These are phyloP conservation scores for Amaranthus palmeri DNA, from an alignment of 148 eudicot genomes.

Conservation along the genomic window DNA sequence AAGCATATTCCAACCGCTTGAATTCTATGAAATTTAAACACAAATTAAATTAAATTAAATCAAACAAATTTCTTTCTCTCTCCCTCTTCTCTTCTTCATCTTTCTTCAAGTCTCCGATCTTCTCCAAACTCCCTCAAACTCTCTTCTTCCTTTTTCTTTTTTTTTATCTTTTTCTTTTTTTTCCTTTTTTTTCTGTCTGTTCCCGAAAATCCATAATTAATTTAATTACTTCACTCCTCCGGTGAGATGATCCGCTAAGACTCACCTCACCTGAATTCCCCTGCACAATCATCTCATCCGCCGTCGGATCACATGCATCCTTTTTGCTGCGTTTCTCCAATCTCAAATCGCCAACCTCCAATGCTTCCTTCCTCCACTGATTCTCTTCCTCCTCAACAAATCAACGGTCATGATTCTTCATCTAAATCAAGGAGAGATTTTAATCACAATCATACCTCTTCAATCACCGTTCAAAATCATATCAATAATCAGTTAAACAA, in stretches of 20 bases:
- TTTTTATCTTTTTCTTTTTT: not conserved
- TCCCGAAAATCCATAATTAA: conserved; percentile 11
- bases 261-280: not conserved
- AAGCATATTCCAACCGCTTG: conserved; percentile 9
- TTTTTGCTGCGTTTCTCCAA: conserved; percentile 52
- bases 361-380: conserved; percentile 21
- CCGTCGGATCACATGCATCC: conserved; percentile 45
- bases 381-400: not conserved
- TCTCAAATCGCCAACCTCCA: conserved; percentile 29
- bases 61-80: not conserved
- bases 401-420: conserved; percentile 22
- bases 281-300: not conserved
- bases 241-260: conserved; percentile 17
- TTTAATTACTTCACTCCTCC: conserved; percentile 5
- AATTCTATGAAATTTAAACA: not conserved
- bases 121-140: not conserved
- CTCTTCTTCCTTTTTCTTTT: not conserved
- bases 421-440: not conserved
- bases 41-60: not conserved
- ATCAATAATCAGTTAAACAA: not conserved
- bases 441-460: not conserved
- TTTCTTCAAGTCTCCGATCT: not conserved
- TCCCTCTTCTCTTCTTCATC: not conserved
- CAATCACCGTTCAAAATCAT: not conserved
- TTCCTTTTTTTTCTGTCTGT: conserved; percentile 2